Base-by-base conservation (phyloP, 2,329 filamentous ascomycete genomes). In the Thielaviopsis euricoi region DNA sequence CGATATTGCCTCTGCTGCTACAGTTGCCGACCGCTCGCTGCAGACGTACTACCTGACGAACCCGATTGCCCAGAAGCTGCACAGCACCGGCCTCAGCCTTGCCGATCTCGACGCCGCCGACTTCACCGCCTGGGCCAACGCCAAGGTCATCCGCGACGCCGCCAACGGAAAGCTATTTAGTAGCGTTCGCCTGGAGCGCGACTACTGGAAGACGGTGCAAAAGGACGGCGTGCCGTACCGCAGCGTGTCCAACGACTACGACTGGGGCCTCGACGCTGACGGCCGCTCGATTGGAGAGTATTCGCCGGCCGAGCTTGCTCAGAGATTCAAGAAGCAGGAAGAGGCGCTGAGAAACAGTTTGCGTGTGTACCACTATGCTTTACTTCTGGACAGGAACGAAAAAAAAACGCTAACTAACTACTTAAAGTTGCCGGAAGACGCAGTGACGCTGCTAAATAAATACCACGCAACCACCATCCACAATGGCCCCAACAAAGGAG, bases 201-300 rank as follows among this genome's bases (percentile, higher is more conserved):
- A 81, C 63, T 74, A 78, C 65, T 82, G 79, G 79, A 78, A 78
- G 67, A 69, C 71, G 52, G 71, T 79, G 61, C 73, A 73, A 65
- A 79, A 81, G 62, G 71, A 76, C 53, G 72, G 68, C 58, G 69
- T 80, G 15, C 75, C 78, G 5, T 67, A 76, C 54, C 75, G 78
- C 43, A 68, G 69, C 25, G 68, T 76, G 19, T 65, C 67, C 22
- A 64, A 64, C 17, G 52, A 53, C 33, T 58, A 57, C 53, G 56
- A 57, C 29, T 81, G 78, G 77, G 78, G 77, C 59, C 67, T 65
- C 55, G 79, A 81, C 64, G 71, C 70, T 56, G 67, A 68, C 65
- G 78, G 78, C 17, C 72, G 73, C 37, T 71, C 76, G 61, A 64
- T 80, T 15, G 74, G 71, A 53, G 71, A 74, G 7, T 79, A 79